These are phyloP conservation scores for Akanthomyces uredinophilus DNA, from an alignment of 2,329 filamentous ascomycete genomes.

Conservation along the genomic window DNA sequence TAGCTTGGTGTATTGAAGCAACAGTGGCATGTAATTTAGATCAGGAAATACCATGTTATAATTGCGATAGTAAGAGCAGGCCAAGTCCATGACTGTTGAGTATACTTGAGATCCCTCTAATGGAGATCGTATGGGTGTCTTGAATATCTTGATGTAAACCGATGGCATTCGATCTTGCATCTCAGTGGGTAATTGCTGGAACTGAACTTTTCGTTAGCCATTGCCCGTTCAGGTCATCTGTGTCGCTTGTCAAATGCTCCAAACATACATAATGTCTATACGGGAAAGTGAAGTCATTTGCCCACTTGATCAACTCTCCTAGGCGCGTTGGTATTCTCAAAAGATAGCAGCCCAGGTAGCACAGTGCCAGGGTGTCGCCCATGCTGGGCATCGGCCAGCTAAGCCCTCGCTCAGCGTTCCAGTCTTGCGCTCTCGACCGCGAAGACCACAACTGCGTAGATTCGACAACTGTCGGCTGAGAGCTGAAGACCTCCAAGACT, in stretches of 20 bases:
- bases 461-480: constrained; percentile 27
- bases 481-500: constrained; percentile 35
- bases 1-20: constrained; percentile 65
- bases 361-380: constrained; percentile 69
- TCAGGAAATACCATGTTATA: constrained; percentile 68
- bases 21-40: constrained; percentile 63
- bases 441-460: constrained; percentile 26
- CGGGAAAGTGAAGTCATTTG: constrained; percentile 60
- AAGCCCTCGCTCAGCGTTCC: constrained; percentile 41
- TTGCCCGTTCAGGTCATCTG: not conserved
- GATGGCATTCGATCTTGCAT: constrained; percentile 62
- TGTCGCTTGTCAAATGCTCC: not conserved
- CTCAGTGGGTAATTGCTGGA: constrained; percentile 53
- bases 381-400: constrained; percentile 59
- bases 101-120: constrained; percentile 59
- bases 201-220: constrained; percentile 30
- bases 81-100: constrained; percentile 53
- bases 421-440: constrained; percentile 32
- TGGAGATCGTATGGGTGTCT: constrained; percentile 38
- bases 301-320: constrained; percentile 67
- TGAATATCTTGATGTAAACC: constrained; percentile 54
- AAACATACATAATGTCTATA: constrained; percentile 62
- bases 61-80: constrained; percentile 58
- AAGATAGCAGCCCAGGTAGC: constrained; percentile 73
- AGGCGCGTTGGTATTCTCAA: constrained; percentile 72